Evolutionary conservation across 148 eudicot genomes (phyloP).

Genomic region (Arctostaphylos glauca): DNA sequence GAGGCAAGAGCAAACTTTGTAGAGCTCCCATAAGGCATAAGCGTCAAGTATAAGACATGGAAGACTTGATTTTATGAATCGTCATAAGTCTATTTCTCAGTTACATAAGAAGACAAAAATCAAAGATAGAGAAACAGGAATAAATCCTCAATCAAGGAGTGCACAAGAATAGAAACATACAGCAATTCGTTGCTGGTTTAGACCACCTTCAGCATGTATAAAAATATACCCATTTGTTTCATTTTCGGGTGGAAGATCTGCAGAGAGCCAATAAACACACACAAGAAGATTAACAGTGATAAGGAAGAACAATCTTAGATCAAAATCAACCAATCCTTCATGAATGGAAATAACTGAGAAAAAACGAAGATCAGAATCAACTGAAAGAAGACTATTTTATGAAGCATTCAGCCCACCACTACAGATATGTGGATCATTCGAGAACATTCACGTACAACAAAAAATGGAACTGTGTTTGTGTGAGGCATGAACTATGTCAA

Average conservation of each 20-base stretch:
- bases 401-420: background rate
- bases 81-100: background rate
- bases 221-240: slow-evolving; percentile 95
- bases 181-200: slow-evolving; percentile 97
- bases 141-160: background rate
- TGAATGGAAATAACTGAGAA: no score
- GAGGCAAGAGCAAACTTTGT: background rate
- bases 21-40: background rate
- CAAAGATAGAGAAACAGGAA: background rate
- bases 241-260: slow-evolving; percentile 85
- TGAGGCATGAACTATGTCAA: background rate
- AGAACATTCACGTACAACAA: background rate
- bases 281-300: background rate
- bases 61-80: background rate
- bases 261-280: slow-evolving; percentile 20
- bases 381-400: background rate
- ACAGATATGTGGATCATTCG: background rate
- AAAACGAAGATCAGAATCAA: background rate
- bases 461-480: background rate
- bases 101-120: background rate
- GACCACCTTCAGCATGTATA: slow-evolving; percentile 98
- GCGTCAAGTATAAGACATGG: background rate
- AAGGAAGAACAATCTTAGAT: background rate
- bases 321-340: background rate
- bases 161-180: slow-evolving; percentile 46